phyloP scores from a whole-genome alignment of 495 filamentous ascomycete species.

The Chaetomium tenue region DNA sequence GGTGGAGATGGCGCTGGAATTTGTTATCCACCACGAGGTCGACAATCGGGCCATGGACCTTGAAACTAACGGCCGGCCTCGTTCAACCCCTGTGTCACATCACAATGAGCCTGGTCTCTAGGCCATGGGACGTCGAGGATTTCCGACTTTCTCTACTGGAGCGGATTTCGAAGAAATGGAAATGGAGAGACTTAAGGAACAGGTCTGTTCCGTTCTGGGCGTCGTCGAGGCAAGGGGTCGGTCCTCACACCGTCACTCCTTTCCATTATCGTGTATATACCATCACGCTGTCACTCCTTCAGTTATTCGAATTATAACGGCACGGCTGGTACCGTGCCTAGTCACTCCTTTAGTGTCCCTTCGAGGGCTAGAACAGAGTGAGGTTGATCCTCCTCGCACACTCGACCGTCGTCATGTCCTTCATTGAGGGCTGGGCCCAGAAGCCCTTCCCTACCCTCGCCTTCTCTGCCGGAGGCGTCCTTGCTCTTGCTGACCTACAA shows the following conservation, averaged over 20 bases:
- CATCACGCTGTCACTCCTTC: background rate
- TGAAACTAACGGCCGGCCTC: background rate
- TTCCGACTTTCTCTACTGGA: background rate
- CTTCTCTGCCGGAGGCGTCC: constrained; percentile 51
- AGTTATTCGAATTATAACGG: background rate
- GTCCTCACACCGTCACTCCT: background rate
- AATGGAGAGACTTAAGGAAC: background rate
- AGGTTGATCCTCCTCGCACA: background rate
- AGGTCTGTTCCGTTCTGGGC: no score
- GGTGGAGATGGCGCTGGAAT: background rate
- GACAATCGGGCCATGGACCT: background rate
- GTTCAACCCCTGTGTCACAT: background rate
- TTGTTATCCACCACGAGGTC: background rate
- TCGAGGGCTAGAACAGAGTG: background rate
- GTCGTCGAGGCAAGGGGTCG: background rate
- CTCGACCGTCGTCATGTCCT: constrained; percentile 8
- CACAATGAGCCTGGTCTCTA: background rate
- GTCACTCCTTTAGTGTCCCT: background rate
- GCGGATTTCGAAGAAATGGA: no score
- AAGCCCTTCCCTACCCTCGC: constrained; percentile 40
- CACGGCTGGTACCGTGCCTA: background rate
- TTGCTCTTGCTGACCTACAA: constrained; percentile 57
- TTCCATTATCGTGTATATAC: no score
- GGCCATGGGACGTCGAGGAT: background rate
- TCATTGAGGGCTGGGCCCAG: constrained; percentile 37